phyloP scores from a whole-genome alignment of 768 basidiomycete genomes.

The Leucogyrophana mollusca region DNA sequence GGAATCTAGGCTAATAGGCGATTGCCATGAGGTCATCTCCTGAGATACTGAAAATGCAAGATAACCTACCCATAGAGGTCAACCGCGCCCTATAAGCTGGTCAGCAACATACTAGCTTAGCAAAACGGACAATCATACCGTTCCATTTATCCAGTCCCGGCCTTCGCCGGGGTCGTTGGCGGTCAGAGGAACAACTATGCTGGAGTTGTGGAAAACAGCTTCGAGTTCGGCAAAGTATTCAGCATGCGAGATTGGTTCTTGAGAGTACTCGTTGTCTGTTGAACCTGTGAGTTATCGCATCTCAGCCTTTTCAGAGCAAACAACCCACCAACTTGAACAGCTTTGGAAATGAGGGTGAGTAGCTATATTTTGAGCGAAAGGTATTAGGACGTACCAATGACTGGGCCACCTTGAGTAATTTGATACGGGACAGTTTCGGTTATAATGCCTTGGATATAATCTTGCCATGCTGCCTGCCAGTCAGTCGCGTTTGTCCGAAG shows the following conservation, averaged over 20 bases:
- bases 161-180: constrained; percentile 68
- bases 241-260: constrained; percentile 39
- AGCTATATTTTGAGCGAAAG: background rate
- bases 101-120: background rate
- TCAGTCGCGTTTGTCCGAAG: constrained; percentile 76
- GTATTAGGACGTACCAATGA: constrained; percentile 51
- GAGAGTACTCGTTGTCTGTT: constrained; percentile 74
- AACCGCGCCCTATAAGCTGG: constrained; percentile 53
- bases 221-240: constrained; percentile 68
- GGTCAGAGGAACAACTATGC: constrained; percentile 68
- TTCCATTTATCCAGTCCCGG: constrained; percentile 68
- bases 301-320: background rate
- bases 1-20: constrained; percentile 48
- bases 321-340: constrained; percentile 53
- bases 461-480: constrained; percentile 68
- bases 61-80: constrained; percentile 67
- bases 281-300: background rate
- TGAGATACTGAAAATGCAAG: constrained; percentile 3
- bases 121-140: constrained; percentile 37
- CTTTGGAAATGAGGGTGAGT: constrained; percentile 26
- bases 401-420: constrained; percentile 69
- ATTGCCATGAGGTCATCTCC: constrained; percentile 2
- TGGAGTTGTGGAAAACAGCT: constrained; percentile 48
- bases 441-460: constrained; percentile 69
- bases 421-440: constrained; percentile 60